Evolutionary conservation across 2,329 filamentous ascomycete genomes (phyloP), one percentile per base, ranked within the genome.

Genomic region (Myrmaecium sp.): DNA sequence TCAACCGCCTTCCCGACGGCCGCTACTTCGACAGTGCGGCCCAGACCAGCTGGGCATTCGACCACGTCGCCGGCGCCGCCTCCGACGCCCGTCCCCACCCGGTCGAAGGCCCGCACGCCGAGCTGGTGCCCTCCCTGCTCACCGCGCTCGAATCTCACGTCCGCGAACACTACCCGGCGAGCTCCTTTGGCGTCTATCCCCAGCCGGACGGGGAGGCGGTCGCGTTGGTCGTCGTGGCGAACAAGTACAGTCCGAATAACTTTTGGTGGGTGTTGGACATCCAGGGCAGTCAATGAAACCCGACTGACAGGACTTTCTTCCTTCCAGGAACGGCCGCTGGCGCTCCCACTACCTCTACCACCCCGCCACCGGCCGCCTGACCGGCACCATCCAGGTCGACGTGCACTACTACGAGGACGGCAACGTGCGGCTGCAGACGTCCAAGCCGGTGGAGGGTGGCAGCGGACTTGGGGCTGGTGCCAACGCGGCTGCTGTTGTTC

Each of bases 321-420:
- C 10, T 9, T 19, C 17, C 36, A 83, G 78, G 81, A 95, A 94
- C 57, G 89, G 89, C 35, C 82, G 89, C 35, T 98, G 89, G 81
- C 79, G 89, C 44, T 84, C 81, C 25, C 65, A 77, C 28, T 95
- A 95, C 60, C 66, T 77, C 42, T 77, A 78, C 52, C 66, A 74
- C 35, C 73, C 83, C 1, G 59, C 71, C n/a, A 67, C 68, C 2
- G 63, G 64, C 36, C 62, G 62, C 25, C 59, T 95, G 22, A 71
- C 74, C 19, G 89, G 89, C 41, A 72, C 65, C 32, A 74, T 95
- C 54, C 82, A 86, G 52, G 80, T 94, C 28, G 84, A 95, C 41
- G 86, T 98, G 27, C 89, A 98, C 63, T 98, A 98, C 65, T 98
- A 98, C 60, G 89, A 98, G 58, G 91, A 98, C 49, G 89, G 89